A percentile compares a stretch with the other conserved stretches of the same genome.
phyloP scores from a whole-genome alignment of 2,329 filamentous ascomycete genomes.

The Pseudogymnoascus sp. region DNA sequence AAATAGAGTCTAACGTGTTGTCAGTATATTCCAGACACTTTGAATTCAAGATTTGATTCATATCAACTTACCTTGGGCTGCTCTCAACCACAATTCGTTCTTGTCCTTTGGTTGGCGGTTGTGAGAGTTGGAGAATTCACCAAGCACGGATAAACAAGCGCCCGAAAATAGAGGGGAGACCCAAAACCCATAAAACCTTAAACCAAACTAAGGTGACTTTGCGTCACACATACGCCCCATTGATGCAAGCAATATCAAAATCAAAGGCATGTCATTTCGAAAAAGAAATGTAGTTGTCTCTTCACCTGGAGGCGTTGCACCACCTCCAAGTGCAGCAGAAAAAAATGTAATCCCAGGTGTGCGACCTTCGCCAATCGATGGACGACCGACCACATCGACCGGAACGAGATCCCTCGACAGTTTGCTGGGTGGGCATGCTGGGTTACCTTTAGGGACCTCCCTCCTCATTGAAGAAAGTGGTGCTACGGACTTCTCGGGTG shows the following conservation, averaged over 20 bases:
- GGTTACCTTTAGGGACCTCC: conserved; percentile 72
- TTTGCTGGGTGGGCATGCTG: conserved; percentile 77
- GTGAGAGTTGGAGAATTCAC: conserved; percentile 9
- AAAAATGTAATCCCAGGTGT: conserved; percentile 43
- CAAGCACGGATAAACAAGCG: conserved; percentile 1
- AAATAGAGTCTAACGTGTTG: background rate
- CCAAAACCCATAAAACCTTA: conserved; percentile 7
- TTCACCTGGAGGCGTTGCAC: conserved; percentile 21
- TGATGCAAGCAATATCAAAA: background rate
- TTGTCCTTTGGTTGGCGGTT: background rate
- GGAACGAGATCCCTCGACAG: conserved; percentile 80
- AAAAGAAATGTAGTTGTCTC: conserved; percentile 56
- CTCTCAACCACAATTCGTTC: background rate
- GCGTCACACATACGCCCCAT: conserved; percentile 3
- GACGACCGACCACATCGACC: conserved; percentile 81
- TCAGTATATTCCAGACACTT: background rate
- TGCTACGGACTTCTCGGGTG: conserved; percentile 87
- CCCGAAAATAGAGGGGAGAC: conserved; percentile 4
- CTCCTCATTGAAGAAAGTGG: conserved; percentile 80
- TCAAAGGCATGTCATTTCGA: conserved; percentile 53
- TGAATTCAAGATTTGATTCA: background rate
- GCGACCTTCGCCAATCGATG: conserved; percentile 81
- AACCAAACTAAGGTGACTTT: conserved; percentile 1
- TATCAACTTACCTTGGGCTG: background rate
- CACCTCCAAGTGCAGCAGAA: conserved; percentile 19